Evolutionary conservation across 192 early-diverging fungal genomes (phyloP).

Genomic region (Backusella circina): DNA sequence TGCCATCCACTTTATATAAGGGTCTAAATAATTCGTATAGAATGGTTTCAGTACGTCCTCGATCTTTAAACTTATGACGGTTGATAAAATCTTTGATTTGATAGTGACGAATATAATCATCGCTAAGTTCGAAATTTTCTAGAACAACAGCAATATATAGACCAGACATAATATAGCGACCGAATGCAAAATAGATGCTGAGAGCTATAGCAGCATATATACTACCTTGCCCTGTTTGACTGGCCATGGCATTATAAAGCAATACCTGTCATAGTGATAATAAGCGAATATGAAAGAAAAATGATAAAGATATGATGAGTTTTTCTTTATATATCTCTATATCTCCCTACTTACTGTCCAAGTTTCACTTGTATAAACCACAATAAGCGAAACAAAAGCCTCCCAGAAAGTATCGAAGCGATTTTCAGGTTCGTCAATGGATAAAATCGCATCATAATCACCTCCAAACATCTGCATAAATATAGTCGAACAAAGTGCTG

Average conservation of each 20-base stretch:
- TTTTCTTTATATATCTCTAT: too few species aligned
- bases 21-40: constrained; percentile 11
- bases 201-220: constrained; percentile 40
- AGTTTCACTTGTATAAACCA: constrained; percentile 33
- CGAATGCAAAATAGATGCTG: constrained; percentile 44
- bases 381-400: constrained; percentile 23
- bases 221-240: constrained; percentile 31
- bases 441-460: constrained; percentile 18
- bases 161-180: constrained; percentile 49
- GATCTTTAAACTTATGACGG: constrained; percentile 4
- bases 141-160: constrained; percentile 56
- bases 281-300: background rate
- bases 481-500: constrained; percentile 22
- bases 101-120: constrained; percentile 37
- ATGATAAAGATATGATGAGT: too few species aligned
- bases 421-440: background rate
- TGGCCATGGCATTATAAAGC: constrained; percentile 47
- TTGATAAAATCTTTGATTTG: constrained; percentile 31
- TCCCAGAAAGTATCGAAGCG: constrained; percentile 36
- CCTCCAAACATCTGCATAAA: constrained; percentile 38
- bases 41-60: constrained; percentile 7
- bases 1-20: constrained; percentile 4
- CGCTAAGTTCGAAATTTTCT: constrained; percentile 57
- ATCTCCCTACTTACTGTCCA: constrained; percentile 25
- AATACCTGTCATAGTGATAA: constrained; percentile 30